Evolutionary conservation across 108 stramenopile species (phyloP), one percentile per base, ranked within the genome.

Genomic region (Pseudonitzschia multiseries): DNA sequence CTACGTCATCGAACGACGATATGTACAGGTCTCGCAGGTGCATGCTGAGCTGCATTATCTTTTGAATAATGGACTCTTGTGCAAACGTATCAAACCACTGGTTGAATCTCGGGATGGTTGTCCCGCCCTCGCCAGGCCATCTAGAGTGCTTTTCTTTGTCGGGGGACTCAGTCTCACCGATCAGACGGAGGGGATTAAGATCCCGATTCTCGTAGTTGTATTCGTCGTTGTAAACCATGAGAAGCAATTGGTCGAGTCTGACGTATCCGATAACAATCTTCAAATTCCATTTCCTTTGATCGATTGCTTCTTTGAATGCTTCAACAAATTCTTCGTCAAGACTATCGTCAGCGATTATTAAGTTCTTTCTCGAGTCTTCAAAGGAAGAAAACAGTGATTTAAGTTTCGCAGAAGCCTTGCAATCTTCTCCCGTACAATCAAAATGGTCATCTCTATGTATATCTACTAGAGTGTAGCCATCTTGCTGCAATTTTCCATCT

Each of bases 1-100:
- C 43, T 22, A 67, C 65, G 14, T 67, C 46, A n/a, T 67, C 48
- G 24, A 67, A 67, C 22, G 65, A 46, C 12, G 65, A 67, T 50
- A 17, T 21, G 42, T 67, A 67, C 8, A 14, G 21, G 21, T 50
- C 27, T 24, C 43, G 48, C 44, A 67, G 21, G 36, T 67, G 65
- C 43, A 50, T 67, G 46, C 46, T 46, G 2, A 67, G 20, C 26
- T 67, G 1, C 28, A 36, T 4, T 21, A 67, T 67, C 8, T 67
- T 46, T 29, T 32, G 1, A 3, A 29, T 28, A 8, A 22, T 41
- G 27, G 26, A 67, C 17, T 50, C 65, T 46, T 50, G 8, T 6
- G 65, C 48, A 48, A 50, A 48, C 17, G 28, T 44, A 46, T 41
- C 12, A 27, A 50, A 46, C 65, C 65, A 67, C 65, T 46, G 5